These are phyloP conservation scores for Eragrostis curvula DNA, from an alignment of 176 grass and related monocot species.

Conservation along the genomic window DNA sequence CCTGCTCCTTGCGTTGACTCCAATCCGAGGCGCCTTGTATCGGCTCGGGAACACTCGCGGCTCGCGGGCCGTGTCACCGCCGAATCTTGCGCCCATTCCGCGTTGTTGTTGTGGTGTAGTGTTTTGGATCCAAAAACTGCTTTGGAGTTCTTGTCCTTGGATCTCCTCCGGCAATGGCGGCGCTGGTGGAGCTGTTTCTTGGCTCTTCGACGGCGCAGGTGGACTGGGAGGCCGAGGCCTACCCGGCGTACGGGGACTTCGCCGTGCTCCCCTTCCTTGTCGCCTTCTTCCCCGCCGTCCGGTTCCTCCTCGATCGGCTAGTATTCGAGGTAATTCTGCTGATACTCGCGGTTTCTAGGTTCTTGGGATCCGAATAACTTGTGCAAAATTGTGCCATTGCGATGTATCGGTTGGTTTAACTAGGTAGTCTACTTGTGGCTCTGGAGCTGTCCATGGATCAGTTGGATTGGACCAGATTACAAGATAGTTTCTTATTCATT, in stretches of 20 bases:
- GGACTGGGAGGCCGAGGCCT: conserved; percentile 78
- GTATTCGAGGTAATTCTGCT: conserved; percentile 76
- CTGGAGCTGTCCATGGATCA: neutral
- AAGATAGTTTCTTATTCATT: conserved; percentile 10
- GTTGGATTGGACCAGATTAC: conserved; percentile 4
- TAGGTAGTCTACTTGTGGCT: neutral
- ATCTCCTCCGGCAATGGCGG: conserved; percentile 57
- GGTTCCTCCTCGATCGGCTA: conserved; percentile 87
- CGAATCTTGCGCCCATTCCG: conserved; percentile 27
- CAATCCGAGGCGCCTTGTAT: conserved; percentile 8
- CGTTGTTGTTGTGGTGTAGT: neutral
- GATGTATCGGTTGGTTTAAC: neutral
- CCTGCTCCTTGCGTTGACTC: conserved; percentile 21
- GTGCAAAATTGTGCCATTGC: conserved; percentile 13
- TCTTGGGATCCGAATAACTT: conserved; percentile 18
- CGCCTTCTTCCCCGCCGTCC: conserved; percentile 80
- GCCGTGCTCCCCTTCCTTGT: conserved; percentile 74
- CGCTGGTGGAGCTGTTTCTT: conserved; percentile 51
- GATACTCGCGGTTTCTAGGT: neutral
- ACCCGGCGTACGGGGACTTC: conserved; percentile 77
- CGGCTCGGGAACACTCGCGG: neutral
- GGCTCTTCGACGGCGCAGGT: conserved; percentile 45
- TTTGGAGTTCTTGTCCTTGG: conserved; percentile 28
- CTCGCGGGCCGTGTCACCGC: neutral
- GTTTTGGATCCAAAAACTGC: conserved; percentile 25